These are phyloP conservation scores for Byssochlamys sp. DNA, from an alignment of 2,329 filamentous ascomycete genomes.

Conservation along the genomic window DNA sequence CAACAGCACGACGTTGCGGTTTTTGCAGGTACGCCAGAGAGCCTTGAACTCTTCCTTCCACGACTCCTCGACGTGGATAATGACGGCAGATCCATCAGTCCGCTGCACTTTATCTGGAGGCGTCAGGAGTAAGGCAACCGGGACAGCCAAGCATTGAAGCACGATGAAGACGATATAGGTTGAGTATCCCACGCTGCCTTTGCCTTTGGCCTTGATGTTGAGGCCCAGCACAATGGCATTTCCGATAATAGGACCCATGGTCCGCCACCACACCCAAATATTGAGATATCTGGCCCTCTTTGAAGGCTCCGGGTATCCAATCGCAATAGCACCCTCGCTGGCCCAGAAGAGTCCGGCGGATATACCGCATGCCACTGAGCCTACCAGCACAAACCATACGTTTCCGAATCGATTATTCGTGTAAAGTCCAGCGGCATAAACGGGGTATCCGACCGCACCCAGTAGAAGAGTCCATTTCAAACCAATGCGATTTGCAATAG, in stretches of 20 bases:
- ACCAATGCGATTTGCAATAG: conserved; percentile 42
- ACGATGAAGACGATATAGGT: conserved; percentile 38
- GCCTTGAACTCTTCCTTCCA: conserved; percentile 33
- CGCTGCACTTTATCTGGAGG: conserved; percentile 36
- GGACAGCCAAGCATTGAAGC: conserved; percentile 27
- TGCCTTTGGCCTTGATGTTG: conserved; percentile 19
- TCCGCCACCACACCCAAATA: conserved; percentile 44
- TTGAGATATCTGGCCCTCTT: conserved; percentile 42
- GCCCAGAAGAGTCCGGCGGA: conserved; percentile 46
- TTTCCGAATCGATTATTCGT: conserved; percentile 34
- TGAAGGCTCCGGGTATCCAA: conserved; percentile 40
- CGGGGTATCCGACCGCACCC: conserved; percentile 39
- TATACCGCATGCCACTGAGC: conserved; percentile 40
- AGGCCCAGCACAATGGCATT: conserved; percentile 39
- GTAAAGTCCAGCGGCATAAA: conserved; percentile 42
- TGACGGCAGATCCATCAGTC: conserved; percentile 31
- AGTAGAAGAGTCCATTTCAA: conserved; percentile 36
- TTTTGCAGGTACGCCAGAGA: conserved; percentile 21
- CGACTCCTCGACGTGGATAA: conserved; percentile 27
- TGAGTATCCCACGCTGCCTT: conserved; percentile 24
- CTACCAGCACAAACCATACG: conserved; percentile 44
- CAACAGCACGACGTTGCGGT: conserved; percentile 29
- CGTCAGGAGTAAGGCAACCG: conserved; percentile 31
- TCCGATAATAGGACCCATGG: conserved; percentile 40
- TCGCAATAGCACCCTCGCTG: conserved; percentile 41